A percentile compares a stretch with the other conserved stretches of the same genome.
phyloP scores from a whole-genome alignment of 2,329 filamentous ascomycete genomes.

The Phialophora chinensis region DNA sequence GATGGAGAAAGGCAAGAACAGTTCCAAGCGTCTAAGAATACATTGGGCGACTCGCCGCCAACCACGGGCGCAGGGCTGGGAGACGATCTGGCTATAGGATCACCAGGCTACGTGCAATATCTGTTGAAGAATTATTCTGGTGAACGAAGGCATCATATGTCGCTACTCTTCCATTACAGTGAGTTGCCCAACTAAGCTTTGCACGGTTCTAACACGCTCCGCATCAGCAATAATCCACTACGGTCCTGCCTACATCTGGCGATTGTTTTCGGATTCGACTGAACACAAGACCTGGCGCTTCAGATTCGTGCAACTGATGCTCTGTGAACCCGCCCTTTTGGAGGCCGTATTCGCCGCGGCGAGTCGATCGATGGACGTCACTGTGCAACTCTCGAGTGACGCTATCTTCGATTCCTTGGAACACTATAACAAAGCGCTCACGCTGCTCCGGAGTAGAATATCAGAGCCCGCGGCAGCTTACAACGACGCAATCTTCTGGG shows the following conservation, averaged over 20 bases:
- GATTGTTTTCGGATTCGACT: neutral
- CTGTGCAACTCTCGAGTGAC: neutral
- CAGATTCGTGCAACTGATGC: neutral
- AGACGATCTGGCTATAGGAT: neutral
- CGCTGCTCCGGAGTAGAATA: neutral
- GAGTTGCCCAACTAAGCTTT: neutral
- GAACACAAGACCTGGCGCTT: neutral
- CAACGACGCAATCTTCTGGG: neutral
- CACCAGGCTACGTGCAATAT: neutral
- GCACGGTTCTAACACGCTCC: neutral
- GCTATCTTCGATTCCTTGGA: neutral
- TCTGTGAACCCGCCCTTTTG: neutral
- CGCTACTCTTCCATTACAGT: neutral
- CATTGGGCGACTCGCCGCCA: neutral
- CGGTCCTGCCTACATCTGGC: neutral
- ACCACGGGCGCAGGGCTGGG: neutral
- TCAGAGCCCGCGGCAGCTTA: neutral
- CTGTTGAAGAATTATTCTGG: neutral
- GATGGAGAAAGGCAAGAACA: neutral
- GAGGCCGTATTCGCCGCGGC: neutral
- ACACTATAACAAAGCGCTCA: constrained; percentile 1
- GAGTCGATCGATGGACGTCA: neutral
- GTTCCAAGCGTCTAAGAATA: neutral
- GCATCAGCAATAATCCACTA: neutral
- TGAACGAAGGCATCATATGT: neutral